Evolutionary conservation across 1,284 basidiomycete species (phyloP), one percentile per base, ranked within the genome.

Genomic region (Agroathelia rolfsii): DNA sequence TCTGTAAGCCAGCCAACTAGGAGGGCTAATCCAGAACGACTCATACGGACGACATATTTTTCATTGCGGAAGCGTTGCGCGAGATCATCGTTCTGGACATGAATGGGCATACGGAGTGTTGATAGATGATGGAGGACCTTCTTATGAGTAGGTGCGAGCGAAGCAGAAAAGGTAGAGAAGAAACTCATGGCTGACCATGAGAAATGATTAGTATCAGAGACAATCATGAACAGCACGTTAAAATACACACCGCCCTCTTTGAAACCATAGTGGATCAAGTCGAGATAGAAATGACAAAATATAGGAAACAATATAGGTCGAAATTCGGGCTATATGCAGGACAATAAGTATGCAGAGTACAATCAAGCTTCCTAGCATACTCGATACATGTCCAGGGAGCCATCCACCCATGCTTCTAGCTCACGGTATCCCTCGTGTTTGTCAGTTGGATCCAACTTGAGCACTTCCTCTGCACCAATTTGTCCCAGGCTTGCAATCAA

Each of bases 221-320:
- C 10, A 17, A 41, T 40, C 19, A 16, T 18, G 9, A 6, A 24
- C n/a, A 19, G 24, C 20, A 37, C n/a, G 32, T 31, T 22, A 28
- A 23, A 13, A 33, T 26, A 58, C 77, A 38, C 48, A 86, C 86
- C 88, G 42, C 90, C 85, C 45, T 89, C 83, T 45, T 85, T 82
- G 56, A 87, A 89, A 3, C 88, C 90, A 41, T 83, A 78, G 48
- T 92, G 79, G 34, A 97, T 80, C 30, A 99, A 70, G 53, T 97
- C 93, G 21, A 99, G 69, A 57, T 94, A 97, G 49, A 95, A 95
- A 58, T 99, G 92, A 25, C 87, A 89, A 53, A 97, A 98, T 41
- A 99, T 84, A 3, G 95, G 95, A 49, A 93, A 93, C 11, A 96
- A 62, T 21, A 98, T 80, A 22, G 90, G 88, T 40, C 85, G 67